Conservation (phyloP, 2,329 filamentous ascomycete species). For the Dothidotthia symphoricarpi region DNA sequence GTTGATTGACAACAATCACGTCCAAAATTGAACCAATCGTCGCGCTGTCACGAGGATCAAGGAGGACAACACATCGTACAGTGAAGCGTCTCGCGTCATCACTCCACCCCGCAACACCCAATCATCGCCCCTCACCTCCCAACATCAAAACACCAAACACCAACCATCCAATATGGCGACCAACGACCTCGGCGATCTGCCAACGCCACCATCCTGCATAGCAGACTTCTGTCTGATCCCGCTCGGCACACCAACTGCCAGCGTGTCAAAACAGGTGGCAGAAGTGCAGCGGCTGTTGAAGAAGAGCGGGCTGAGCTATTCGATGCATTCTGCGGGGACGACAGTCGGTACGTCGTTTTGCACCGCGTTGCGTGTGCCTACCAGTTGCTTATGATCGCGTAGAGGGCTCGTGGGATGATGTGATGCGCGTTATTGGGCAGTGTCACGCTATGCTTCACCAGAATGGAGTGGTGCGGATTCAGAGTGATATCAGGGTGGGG, state of each 20-base stretch:
- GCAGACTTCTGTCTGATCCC: slow-evolving; percentile 93
- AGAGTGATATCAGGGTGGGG: slow-evolving; percentile 84
- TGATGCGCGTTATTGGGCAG: slow-evolving; percentile 60
- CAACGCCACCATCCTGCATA: slow-evolving; percentile 71
- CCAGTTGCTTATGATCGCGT: too few species aligned
- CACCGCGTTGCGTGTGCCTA: background rate
- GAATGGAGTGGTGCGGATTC: slow-evolving; percentile 60
- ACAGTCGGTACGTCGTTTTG: slow-evolving; percentile 69
- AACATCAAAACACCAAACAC: background rate
- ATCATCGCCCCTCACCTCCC: too few species aligned
- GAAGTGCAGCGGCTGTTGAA: slow-evolving; percentile 83
- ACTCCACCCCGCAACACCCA: too few species aligned
- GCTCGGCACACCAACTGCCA: slow-evolving; percentile 57
- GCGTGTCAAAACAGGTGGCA: slow-evolving; percentile 68
- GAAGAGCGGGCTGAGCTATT: slow-evolving; percentile 75
- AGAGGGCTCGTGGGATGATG: slow-evolving; percentile 91
- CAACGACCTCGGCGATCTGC: slow-evolving; percentile 20
- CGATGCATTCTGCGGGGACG: slow-evolving; percentile 91
- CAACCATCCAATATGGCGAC: slow-evolving; percentile 16
- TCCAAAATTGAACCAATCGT: too few species aligned
- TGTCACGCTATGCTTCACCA: slow-evolving; percentile 42
- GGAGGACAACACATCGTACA: too few species aligned
- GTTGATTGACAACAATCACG: too few species aligned
- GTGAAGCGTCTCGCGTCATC: too few species aligned
- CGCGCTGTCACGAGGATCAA: too few species aligned